Percentiles rank a stretch among this genome's conserved stretches.
Evolutionary conservation across 2,329 filamentous ascomycete species (phyloP).

Genomic region (Helotiales sp.): DNA sequence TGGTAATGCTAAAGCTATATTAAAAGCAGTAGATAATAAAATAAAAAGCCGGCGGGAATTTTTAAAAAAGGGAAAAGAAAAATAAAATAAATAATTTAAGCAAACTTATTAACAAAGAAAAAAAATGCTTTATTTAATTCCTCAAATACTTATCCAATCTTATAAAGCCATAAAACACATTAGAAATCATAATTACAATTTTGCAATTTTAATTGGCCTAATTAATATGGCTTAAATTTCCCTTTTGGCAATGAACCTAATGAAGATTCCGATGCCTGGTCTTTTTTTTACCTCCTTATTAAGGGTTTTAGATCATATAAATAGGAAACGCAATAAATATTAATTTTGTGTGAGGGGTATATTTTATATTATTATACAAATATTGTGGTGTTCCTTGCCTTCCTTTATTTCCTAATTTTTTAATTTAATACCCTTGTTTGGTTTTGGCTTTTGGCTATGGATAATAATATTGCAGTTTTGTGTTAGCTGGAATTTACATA

Average conservation of each 20-base stretch:
- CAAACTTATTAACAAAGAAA: background rate
- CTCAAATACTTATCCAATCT: background rate
- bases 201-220: background rate
- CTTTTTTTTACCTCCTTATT: background rate
- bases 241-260: background rate
- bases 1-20: background rate
- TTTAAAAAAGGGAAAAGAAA: background rate
- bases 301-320: background rate
- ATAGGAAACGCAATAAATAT: background rate
- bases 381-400: background rate
- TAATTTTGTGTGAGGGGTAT: background rate
- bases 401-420: background rate
- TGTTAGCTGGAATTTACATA: background rate
- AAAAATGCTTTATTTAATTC: background rate
- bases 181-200: background rate
- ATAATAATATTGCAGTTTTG: background rate
- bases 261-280: background rate
- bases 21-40: background rate
- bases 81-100: background rate
- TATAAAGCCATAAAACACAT: background rate
- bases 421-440: background rate
- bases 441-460: constrained; percentile 1
- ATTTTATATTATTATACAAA: constrained; percentile 7
- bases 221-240: background rate
- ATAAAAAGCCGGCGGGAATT: background rate